A percentile compares a stretch with the other conserved stretches of the same genome.
Evolutionary conservation across 2,329 filamentous ascomycete species (phyloP).

Genomic region (Berkeleyomyces rouxiae): DNA sequence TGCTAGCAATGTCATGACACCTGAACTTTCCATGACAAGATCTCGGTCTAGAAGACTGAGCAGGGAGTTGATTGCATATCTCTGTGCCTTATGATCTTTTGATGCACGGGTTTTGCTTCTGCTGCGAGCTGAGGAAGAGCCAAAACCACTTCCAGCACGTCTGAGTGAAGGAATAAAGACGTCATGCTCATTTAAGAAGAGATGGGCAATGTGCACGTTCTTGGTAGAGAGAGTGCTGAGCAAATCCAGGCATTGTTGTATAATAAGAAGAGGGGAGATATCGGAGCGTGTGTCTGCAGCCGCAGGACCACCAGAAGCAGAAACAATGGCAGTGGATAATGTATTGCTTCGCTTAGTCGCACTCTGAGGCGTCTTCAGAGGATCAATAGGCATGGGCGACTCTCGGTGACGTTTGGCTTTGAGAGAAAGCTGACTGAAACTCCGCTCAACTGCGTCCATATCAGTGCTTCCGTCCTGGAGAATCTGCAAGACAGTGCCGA

Average conservation of each 20-base stretch:
- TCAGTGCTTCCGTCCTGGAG: conserved; percentile 91
- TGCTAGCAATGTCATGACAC: conserved; percentile 87
- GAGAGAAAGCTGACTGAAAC: conserved; percentile 82
- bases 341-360: conserved; percentile 56
- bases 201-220: conserved; percentile 72
- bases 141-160: conserved; percentile 54
- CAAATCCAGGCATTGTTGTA: conserved; percentile 83
- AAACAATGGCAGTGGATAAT: conserved; percentile 30
- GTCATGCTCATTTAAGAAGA: conserved; percentile 93
- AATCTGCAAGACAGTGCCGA: conserved; percentile 82
- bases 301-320: conserved; percentile 16
- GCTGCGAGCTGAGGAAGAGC: conserved; percentile 20
- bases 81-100: conserved; percentile 69
- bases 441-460: conserved; percentile 83
- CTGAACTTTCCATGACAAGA: conserved; percentile 90
- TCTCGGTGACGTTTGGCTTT: conserved; percentile 67
- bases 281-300: conserved; percentile 52
- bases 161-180: conserved; percentile 56
- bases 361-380: conserved; percentile 62
- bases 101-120: conserved; percentile 34
- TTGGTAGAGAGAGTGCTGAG: conserved; percentile 69
- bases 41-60: conserved; percentile 80
- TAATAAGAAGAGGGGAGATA: conserved; percentile 82
- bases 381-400: conserved; percentile 34
- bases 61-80: conserved; percentile 83